These are phyloP conservation scores for Diplodia intermedia DNA, from an alignment of 2,329 filamentous ascomycete genomes.

Conservation along the genomic window DNA sequence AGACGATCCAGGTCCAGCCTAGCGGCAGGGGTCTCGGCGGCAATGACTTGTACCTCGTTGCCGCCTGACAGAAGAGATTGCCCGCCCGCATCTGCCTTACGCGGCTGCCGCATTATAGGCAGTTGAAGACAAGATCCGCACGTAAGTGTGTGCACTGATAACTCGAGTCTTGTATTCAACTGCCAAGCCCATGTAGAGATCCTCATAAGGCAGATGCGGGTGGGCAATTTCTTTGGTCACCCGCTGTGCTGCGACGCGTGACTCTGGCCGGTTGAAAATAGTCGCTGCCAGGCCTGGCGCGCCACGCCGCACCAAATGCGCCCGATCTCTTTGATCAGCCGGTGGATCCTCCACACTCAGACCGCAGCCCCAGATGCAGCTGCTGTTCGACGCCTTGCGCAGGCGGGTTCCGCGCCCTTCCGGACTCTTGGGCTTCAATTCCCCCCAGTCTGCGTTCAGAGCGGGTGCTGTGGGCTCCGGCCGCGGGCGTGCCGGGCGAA, in stretches of 20 bases:
- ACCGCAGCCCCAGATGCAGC: constrained; percentile 9
- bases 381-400: constrained; percentile 1
- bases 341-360: constrained; percentile 24
- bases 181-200: too few species aligned
- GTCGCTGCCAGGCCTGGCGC: background rate
- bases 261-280: too few species aligned
- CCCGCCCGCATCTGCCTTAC: too few species aligned
- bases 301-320: constrained; percentile 2
- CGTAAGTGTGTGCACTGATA: too few species aligned
- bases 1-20: background rate
- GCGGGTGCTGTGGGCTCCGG: background rate
- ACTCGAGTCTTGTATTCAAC: too few species aligned
- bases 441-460: too few species aligned
- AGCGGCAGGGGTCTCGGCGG: background rate
- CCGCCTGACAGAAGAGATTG: background rate
- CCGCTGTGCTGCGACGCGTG: too few species aligned
- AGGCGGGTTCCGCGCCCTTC: background rate
- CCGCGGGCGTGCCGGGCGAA: background rate
- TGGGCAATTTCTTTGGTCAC: too few species aligned
- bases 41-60: background rate
- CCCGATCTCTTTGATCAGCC: constrained; percentile 21
- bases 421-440: background rate
- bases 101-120: too few species aligned
- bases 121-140: too few species aligned
- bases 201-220: too few species aligned